These are phyloP conservation scores for Rachicladosporium sp. DNA, from an alignment of 2,329 filamentous ascomycete species.

Conservation along the genomic window DNA sequence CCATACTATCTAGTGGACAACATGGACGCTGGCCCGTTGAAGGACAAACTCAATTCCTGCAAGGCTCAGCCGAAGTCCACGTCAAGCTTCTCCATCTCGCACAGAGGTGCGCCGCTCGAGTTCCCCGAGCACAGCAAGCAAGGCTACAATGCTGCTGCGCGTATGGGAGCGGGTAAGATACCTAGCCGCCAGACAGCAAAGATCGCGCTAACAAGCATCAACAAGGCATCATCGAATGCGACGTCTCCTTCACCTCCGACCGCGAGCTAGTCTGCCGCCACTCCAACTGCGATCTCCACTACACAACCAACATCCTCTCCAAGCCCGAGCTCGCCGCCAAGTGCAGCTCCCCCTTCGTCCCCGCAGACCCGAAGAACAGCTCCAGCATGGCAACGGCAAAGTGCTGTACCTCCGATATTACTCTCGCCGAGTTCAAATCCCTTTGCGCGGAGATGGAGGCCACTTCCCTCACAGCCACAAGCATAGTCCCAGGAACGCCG, in stretches of 20 bases:
- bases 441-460: slow-evolving; percentile 63
- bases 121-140: slow-evolving; percentile 53
- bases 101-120: slow-evolving; percentile 49
- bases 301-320: slow-evolving; percentile 54
- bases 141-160: slow-evolving; percentile 48
- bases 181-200: too few relatives aligned
- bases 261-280: slow-evolving; percentile 56
- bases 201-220: background rate
- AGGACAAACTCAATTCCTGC: slow-evolving; percentile 47
- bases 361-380: slow-evolving; percentile 21
- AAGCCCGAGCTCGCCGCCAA: slow-evolving; percentile 51
- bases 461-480: slow-evolving; percentile 46
- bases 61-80: slow-evolving; percentile 41
- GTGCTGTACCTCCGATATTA: slow-evolving; percentile 63
- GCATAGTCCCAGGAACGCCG: slow-evolving; percentile 42
- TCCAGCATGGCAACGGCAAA: slow-evolving; percentile 44
- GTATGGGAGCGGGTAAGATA: slow-evolving; percentile 59
- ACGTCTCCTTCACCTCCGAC: slow-evolving; percentile 55
- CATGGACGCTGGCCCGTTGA: slow-evolving; percentile 49
- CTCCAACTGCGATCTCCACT: slow-evolving; percentile 55
- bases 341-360: slow-evolving; percentile 50
- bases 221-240: slow-evolving; percentile 47
- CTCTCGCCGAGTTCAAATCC: slow-evolving; percentile 52
- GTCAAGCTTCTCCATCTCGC: slow-evolving; percentile 47
- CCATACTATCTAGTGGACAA: slow-evolving; percentile 53